These are phyloP conservation scores for Lactifluus subvellereus DNA, from an alignment of 768 basidiomycete genomes.

Conservation along the genomic window DNA sequence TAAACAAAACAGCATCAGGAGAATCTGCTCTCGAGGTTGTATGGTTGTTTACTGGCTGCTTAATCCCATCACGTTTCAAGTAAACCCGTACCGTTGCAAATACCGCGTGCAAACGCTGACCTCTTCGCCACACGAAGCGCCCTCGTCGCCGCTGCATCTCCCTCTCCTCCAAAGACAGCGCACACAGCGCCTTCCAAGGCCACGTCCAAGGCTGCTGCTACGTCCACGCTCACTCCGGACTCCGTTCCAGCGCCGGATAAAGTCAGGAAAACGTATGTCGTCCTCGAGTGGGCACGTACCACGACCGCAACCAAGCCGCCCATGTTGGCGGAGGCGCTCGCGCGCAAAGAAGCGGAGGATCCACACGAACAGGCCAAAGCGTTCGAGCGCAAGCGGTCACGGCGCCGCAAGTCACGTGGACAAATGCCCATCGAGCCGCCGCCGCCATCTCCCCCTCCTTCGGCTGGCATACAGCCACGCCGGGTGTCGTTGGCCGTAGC, in stretches of 20 bases:
- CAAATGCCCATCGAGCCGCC: neutral
- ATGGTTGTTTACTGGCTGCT: constrained; percentile 20
- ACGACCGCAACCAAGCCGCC: constrained; percentile 58
- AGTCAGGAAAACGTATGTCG: constrained; percentile 41
- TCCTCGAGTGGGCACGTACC: constrained; percentile 71
- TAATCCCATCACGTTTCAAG: no score
- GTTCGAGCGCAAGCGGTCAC: constrained; percentile 14
- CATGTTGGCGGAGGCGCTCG: constrained; percentile 48
- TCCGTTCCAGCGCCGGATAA: constrained; percentile 22
- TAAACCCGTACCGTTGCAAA: neutral
- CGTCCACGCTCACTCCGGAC: neutral
- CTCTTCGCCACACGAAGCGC: constrained; percentile 21
- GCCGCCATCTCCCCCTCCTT: neutral
- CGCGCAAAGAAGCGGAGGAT: constrained; percentile 14
- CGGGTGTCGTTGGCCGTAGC: constrained; percentile 1
- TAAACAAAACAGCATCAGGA: constrained; percentile 44
- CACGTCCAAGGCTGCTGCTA: neutral
- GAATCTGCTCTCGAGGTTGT: constrained; percentile 59
- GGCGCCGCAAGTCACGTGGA: constrained; percentile 6
- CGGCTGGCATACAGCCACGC: neutral
- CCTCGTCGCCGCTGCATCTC: constrained; percentile 15
- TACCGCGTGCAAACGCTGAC: constrained; percentile 14
- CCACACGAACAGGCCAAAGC: constrained; percentile 7
- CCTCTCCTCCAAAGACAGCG: constrained; percentile 8
- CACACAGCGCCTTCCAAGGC: neutral